phyloP scores from a whole-genome alignment of 2,329 filamentous ascomycete species.

The Leptographium lundbergii region DNA sequence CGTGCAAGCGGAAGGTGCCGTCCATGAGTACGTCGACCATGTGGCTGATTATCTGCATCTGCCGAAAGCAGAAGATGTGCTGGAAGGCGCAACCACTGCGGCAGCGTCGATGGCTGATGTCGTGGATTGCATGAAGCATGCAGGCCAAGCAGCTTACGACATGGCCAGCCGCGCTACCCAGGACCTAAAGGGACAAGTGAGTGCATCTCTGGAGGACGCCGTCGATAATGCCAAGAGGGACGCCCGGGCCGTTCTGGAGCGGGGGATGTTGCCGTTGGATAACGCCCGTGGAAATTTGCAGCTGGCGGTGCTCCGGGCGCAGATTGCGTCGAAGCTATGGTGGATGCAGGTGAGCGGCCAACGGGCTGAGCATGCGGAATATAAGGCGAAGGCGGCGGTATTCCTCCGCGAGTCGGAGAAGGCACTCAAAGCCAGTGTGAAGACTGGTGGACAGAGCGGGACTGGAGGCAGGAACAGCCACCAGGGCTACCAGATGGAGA shows the following conservation, averaged over 20 bases:
- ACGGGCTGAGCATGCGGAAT: slow-evolving; percentile 6
- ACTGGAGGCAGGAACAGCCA: too few species aligned
- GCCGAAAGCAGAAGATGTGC: background rate
- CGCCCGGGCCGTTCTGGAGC: background rate
- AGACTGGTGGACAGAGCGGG: background rate
- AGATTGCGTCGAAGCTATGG: slow-evolving; percentile 12
- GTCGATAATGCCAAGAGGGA: background rate
- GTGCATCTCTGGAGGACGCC: too few species aligned
- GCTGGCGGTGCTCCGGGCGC: slow-evolving; percentile 7
- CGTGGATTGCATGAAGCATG: background rate
- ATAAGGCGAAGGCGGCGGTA: slow-evolving; percentile 6
- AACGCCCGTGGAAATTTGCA: background rate
- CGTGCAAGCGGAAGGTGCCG: slow-evolving; percentile 9
- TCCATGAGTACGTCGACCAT: background rate
- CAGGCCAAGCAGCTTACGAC: background rate
- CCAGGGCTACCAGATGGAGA: background rate
- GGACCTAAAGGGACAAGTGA: background rate
- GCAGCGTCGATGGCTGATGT: background rate
- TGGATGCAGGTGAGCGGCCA: slow-evolving; percentile 12
- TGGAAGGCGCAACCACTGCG: background rate
- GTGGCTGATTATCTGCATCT: background rate
- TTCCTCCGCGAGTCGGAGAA: slow-evolving; percentile 5
- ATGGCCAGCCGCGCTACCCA: background rate
- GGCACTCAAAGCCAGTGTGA: background rate
- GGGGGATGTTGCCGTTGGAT: background rate